phyloP scores from a whole-genome alignment of 2,329 filamentous ascomycete species.

The Colletotrichum caudatum region DNA sequence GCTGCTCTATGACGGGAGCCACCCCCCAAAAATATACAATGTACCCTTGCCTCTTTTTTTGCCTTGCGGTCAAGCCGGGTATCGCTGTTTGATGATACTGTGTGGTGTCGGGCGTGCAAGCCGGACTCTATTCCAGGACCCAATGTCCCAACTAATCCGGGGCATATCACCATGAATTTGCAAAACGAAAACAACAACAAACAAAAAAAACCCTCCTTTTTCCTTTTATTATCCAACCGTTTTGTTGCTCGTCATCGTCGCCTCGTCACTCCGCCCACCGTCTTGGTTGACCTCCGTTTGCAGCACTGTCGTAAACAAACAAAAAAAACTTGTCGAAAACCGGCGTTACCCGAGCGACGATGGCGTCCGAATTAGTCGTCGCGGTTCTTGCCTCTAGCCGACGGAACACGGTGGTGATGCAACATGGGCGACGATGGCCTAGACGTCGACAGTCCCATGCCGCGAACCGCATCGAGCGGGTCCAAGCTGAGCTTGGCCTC shows the following conservation, averaged over 20 bases:
- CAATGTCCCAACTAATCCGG: constrained; percentile 28
- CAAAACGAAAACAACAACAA: background rate
- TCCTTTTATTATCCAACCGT: constrained; percentile 37
- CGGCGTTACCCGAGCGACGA: background rate
- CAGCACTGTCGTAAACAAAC: background rate
- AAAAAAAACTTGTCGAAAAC: background rate
- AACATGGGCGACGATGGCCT: constrained; percentile 62
- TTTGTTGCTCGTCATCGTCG: constrained; percentile 18
- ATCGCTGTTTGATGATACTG: constrained; percentile 42
- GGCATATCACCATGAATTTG: constrained; percentile 13
- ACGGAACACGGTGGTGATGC: constrained; percentile 40
- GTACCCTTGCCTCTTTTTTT: constrained; percentile 18
- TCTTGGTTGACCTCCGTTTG: constrained; percentile 1
- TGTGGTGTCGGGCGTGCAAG: constrained; percentile 26
- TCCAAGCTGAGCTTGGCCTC: constrained; percentile 53
- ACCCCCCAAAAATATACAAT: constrained; percentile 28
- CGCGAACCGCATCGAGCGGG: constrained; percentile 55
- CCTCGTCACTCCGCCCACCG: background rate
- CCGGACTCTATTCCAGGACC: constrained; percentile 38
- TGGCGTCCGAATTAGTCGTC: constrained; percentile 33
- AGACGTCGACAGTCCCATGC: constrained; percentile 58
- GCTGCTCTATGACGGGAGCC: background rate
- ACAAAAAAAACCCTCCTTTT: constrained; percentile 7
- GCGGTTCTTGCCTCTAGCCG: constrained; percentile 40
- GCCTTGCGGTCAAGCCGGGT: constrained; percentile 33